Evolutionary conservation across 2,329 filamentous ascomycete genomes (phyloP).

Genomic region (Claviceps maximensis): DNA sequence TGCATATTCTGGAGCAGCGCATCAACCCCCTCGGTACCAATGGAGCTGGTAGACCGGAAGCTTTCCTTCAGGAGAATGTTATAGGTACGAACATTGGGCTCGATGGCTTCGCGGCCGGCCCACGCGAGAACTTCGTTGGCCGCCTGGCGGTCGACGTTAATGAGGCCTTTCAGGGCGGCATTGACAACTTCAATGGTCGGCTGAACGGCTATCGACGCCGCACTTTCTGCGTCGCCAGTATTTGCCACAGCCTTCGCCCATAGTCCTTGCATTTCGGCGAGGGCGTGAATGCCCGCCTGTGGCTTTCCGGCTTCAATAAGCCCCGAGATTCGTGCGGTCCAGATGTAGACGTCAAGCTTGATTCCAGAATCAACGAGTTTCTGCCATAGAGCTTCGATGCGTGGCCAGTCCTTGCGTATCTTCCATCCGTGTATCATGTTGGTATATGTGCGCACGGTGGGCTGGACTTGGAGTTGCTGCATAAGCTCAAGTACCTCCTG

Average conservation of each 20-base stretch:
- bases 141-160: conserved; percentile 34
- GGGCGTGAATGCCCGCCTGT: conserved; percentile 44
- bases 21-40: conserved; percentile 33
- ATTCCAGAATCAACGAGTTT: conserved; percentile 44
- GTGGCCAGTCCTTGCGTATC: conserved; percentile 41
- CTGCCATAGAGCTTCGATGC: conserved; percentile 53
- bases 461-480: conserved; percentile 34
- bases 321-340: conserved; percentile 57
- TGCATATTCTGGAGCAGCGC: conserved; percentile 48
- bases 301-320: conserved; percentile 43
- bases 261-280: conserved; percentile 50
- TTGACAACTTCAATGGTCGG: conserved; percentile 57
- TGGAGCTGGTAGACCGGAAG: conserved; percentile 35
- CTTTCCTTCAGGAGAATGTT: conserved; percentile 55
- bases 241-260: conserved; percentile 36
- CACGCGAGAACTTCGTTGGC: conserved; percentile 45
- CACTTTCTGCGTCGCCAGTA: conserved; percentile 9
- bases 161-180: conserved; percentile 50
- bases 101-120: conserved; percentile 40
- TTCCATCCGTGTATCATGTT: conserved; percentile 61
- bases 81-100: conserved; percentile 46
- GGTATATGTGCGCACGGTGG: conserved; percentile 55
- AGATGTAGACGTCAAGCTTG: conserved; percentile 50
- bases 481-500: conserved; percentile 30
- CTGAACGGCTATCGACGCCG: conserved; percentile 31